A percentile compares a stretch with the other conserved stretches of the same genome.
These are phyloP conservation scores for Royoungia palumana DNA, from an alignment of 768 basidiomycete species.

Conservation along the genomic window DNA sequence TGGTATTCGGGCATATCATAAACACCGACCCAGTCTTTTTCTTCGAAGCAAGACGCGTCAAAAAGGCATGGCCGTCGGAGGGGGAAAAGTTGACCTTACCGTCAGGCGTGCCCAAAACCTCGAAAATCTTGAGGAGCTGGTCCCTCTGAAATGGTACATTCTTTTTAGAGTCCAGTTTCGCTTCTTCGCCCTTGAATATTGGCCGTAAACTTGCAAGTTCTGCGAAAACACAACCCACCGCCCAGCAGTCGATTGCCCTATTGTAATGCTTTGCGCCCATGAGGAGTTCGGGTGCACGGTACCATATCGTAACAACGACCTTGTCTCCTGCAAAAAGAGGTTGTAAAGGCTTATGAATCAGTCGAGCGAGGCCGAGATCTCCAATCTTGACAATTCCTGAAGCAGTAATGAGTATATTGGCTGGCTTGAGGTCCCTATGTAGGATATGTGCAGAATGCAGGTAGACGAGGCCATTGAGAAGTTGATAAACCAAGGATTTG, in stretches of 20 bases:
- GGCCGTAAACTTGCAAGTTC: slow-evolving; percentile 91
- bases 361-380: slow-evolving; percentile 91
- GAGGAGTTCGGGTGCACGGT: slow-evolving; percentile 93
- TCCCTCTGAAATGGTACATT: slow-evolving; percentile 96
- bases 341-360: slow-evolving; percentile 89
- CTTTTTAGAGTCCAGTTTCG: slow-evolving; percentile 95
- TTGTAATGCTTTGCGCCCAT: slow-evolving; percentile 98
- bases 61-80: background rate
- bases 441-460: slow-evolving; percentile 93
- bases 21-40: slow-evolving; percentile 84
- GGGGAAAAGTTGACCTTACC: slow-evolving; percentile 39
- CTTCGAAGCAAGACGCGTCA: slow-evolving; percentile 38
- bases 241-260: slow-evolving; percentile 96
- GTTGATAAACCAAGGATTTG: slow-evolving; percentile 91
- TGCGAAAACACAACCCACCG: slow-evolving; percentile 95
- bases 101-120: slow-evolving; percentile 86
- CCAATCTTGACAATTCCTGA: slow-evolving; percentile 93
- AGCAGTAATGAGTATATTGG: slow-evolving; percentile 94
- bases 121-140: slow-evolving; percentile 94
- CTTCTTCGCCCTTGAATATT: slow-evolving; percentile 99
- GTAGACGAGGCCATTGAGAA: slow-evolving; percentile 90
- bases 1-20: slow-evolving; percentile 85
- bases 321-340: slow-evolving; percentile 93
- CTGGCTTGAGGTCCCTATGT: slow-evolving; percentile 97
- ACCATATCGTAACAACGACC: slow-evolving; percentile 99